Base-by-base conservation (phyloP, 768 basidiomycete genomes). In the Sutorius australiensis region DNA sequence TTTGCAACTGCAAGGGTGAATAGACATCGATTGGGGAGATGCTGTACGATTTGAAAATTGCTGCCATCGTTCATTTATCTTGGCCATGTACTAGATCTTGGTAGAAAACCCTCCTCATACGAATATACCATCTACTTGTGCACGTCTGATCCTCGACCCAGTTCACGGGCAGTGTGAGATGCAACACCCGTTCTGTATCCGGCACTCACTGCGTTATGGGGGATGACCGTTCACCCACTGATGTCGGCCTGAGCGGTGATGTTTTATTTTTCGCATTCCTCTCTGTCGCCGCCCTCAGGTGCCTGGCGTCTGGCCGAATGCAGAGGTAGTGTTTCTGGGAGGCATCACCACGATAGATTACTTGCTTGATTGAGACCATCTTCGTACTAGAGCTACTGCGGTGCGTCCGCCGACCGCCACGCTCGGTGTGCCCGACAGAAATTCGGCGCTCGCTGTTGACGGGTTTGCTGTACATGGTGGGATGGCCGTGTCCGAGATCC, bases 1-100 rank as follows among this genome's bases (percentile, higher is more conserved):
- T 12, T 67, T 87, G 57, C 70, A 84, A 49, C 74, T 88, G 67
- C 82, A 63, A 44, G 66, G 63, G 1, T 66, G 43, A 62, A 53
- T 33, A 46, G 53, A 53, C 12, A 3, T 32, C n/a, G 0, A 28
- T n/a, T 2, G 17, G 6, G 37, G 40, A 36, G 33, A 36, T 32
- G 33, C 31, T 60, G 59, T 64, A 56, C 52, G 39, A 51, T 63
- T 14, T 14, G 24, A 24, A 24, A 24, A 21, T 41, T 34, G 50
- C 31, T 37, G 50, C 46, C 28, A 24, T 11, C 2, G 10, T 24
- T 24, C 34, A 30, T 39, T 17, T 30, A 6, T 30, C 33, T 47
- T 36, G 46, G 6, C 34, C 12, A 53, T n/a, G 36, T 7, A 24
- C 24, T 24, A 30, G 30, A 10, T 39, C 17, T 34, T 52, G 57